Evolutionary conservation across 129 eudicot genomes (phyloP).

Genomic region (Sambucus nigra): DNA sequence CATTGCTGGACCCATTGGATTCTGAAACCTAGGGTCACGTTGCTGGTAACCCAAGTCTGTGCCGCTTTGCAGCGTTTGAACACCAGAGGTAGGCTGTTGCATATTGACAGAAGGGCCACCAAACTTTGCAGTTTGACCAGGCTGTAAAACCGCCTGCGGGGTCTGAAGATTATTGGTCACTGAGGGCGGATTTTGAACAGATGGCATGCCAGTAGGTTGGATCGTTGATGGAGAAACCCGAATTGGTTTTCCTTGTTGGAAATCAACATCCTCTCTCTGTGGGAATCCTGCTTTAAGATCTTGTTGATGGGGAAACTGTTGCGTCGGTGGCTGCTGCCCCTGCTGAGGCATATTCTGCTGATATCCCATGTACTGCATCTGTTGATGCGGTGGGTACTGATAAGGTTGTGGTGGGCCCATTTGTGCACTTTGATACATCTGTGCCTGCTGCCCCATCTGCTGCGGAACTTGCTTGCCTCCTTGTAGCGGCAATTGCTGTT

Average conservation of each 20-base stretch:
- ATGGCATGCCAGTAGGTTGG: slow-evolving; percentile 31
- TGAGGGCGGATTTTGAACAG: slow-evolving; percentile 32
- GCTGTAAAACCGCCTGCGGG: slow-evolving; percentile 24
- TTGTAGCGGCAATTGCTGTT: slow-evolving; percentile 28
- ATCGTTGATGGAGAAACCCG: slow-evolving; percentile 33
- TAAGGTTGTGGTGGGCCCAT: slow-evolving; percentile 41
- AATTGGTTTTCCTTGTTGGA: slow-evolving; percentile 36
- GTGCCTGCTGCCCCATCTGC: slow-evolving; percentile 7
- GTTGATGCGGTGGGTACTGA: slow-evolving; percentile 40
- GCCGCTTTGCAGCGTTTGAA: slow-evolving; percentile 34
- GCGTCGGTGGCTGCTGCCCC: slow-evolving; percentile 34
- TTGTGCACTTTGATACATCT: slow-evolving; percentile 33
- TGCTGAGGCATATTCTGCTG: slow-evolving; percentile 49
- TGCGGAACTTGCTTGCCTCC: not conserved
- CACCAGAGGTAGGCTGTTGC: slow-evolving; percentile 44
- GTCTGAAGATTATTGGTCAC: slow-evolving; percentile 25
- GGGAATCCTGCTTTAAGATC: slow-evolving; percentile 31
- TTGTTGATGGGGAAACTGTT: slow-evolving; percentile 31
- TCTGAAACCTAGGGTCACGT: slow-evolving; percentile 50
- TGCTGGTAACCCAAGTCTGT: slow-evolving; percentile 36
- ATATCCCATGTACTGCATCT: slow-evolving; percentile 45
- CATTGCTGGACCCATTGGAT: slow-evolving; percentile 47
- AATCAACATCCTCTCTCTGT: slow-evolving; percentile 43
- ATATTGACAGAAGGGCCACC: slow-evolving; percentile 36
- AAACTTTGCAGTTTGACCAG: slow-evolving; percentile 36